phyloP scores from a whole-genome alignment of 176 grass and related monocot species.

The Juncus inflexus region DNA sequence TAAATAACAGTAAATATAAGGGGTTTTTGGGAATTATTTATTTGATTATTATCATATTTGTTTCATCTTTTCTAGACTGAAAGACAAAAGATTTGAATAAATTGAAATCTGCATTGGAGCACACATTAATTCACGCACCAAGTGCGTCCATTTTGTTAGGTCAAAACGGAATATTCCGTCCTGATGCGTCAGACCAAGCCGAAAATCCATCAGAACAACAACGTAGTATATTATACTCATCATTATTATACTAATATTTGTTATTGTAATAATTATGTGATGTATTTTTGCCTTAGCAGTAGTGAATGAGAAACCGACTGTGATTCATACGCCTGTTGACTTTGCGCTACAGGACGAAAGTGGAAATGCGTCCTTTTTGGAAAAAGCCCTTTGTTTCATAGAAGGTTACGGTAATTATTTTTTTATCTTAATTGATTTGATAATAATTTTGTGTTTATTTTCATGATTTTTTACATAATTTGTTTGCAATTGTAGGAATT shows the following conservation, averaged over 20 bases:
- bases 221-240: too few relatives aligned
- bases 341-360: slow-evolving; percentile 81
- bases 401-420: slow-evolving; percentile 70
- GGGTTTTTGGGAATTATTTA: too few relatives aligned
- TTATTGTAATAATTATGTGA: too few relatives aligned
- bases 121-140: slow-evolving; percentile 76
- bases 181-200: slow-evolving; percentile 40
- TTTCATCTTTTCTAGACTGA: slow-evolving; percentile 51
- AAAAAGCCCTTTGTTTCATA: slow-evolving; percentile 91
- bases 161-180: slow-evolving; percentile 79
- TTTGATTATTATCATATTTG: too few relatives aligned
- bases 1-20: too few relatives aligned
- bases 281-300: slow-evolving; percentile 5
- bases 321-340: slow-evolving; percentile 59
- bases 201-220: slow-evolving; percentile 55
- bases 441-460: slow-evolving; percentile 7
- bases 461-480: not conserved
- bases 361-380: slow-evolving; percentile 86
- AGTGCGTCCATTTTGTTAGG: slow-evolving; percentile 45
- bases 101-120: slow-evolving; percentile 92
- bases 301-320: slow-evolving; percentile 53
- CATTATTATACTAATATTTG: too few relatives aligned
- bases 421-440: not conserved
- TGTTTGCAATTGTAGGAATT: slow-evolving; percentile 48
- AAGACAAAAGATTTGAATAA: slow-evolving; percentile 78